Percentiles rank a stretch among this genome's conserved stretches.
Conservation (phyloP, 192 early-diverging fungal species). For the Kappamyces sp. region DNA sequence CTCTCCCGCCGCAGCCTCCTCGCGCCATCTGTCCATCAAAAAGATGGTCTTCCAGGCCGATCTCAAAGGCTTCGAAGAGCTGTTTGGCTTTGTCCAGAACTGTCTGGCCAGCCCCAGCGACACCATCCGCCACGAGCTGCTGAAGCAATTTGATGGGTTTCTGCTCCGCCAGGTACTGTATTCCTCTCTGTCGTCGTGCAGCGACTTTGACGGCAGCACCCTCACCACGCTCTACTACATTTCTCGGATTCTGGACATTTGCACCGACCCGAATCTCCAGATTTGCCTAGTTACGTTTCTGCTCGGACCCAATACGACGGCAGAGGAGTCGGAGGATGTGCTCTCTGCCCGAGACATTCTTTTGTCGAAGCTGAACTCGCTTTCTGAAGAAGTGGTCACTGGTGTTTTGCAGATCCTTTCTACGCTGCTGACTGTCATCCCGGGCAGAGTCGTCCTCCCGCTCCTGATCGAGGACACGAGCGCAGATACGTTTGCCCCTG, state of each 20-base stretch:
- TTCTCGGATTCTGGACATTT: conserved; percentile 68
- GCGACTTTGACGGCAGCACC: conserved; percentile 86
- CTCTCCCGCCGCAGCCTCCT: conserved; percentile 27
- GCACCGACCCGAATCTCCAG: conserved; percentile 64
- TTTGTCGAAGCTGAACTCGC: conserved; percentile 80
- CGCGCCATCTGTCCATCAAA: conserved; percentile 20
- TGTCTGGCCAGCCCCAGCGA: conserved; percentile 60
- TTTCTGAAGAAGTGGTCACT: conserved; percentile 80
- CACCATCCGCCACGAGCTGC: conserved; percentile 53
- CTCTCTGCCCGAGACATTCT: conserved; percentile 53
- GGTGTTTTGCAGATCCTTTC: conserved; percentile 75
- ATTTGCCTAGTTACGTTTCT: conserved; percentile 72
- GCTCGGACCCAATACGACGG: conserved; percentile 58
- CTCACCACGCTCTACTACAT: conserved; percentile 87
- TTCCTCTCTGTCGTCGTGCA: conserved; percentile 76
- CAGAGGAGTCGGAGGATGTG: conserved; percentile 28
- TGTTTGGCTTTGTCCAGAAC: conserved; percentile 69
- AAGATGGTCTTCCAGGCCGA: conserved; percentile 62
- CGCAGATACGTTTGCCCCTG: conserved; percentile 33
- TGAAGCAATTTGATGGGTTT: conserved; percentile 63
- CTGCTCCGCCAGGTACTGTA: conserved; percentile 77
- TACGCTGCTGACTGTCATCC: conserved; percentile 55
- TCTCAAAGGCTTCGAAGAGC: conserved; percentile 61
- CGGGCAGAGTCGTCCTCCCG: conserved; percentile 13
- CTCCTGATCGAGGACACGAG: conserved; percentile 62